A percentile compares a stretch with the other conserved stretches of the same genome.
Conservation (phyloP, 2,329 filamentous ascomycete genomes). For the Sporothrix sp. region DNA sequence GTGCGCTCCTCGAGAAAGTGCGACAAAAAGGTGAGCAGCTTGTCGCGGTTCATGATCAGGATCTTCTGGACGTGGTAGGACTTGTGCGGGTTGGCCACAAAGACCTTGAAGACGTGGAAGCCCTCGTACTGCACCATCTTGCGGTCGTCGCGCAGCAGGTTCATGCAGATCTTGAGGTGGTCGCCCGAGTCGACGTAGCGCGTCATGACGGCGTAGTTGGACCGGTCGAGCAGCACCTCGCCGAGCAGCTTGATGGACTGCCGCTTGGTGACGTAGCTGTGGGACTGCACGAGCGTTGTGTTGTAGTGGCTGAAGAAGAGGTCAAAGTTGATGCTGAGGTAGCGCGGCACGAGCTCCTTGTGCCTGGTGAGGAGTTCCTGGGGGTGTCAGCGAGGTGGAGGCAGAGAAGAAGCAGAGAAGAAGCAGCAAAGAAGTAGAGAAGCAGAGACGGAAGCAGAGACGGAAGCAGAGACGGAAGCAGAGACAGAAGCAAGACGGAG, state of each 20-base stretch:
- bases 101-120: constrained; percentile 99
- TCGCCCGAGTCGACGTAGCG: constrained; percentile 91
- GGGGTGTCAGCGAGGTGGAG: constrained; percentile 13
- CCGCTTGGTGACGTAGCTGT: constrained; percentile 94
- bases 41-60: constrained; percentile 89
- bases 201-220: constrained; percentile 98
- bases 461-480: too few relatives aligned
- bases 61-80: constrained; percentile 93
- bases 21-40: constrained; percentile 77
- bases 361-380: constrained; percentile 91
- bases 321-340: constrained; percentile 82
- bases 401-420: background rate
- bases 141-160: constrained; percentile 83
- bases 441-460: too few relatives aligned
- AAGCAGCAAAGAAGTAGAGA: background rate
- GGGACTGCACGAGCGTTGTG: constrained; percentile 74
- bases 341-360: constrained; percentile 81
- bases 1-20: constrained; percentile 90
- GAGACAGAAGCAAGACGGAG: too few relatives aligned
- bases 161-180: constrained; percentile 98
- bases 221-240: constrained; percentile 85
- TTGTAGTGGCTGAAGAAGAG: constrained; percentile 92
- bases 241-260: constrained; percentile 96
- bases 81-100: constrained; percentile 97
- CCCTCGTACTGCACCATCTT: constrained; percentile 99